A percentile compares a stretch with the other conserved stretches of the same genome.
Evolutionary conservation across 345 rosid genomes (phyloP).

Genomic region (Anastatica hierochuntica): DNA sequence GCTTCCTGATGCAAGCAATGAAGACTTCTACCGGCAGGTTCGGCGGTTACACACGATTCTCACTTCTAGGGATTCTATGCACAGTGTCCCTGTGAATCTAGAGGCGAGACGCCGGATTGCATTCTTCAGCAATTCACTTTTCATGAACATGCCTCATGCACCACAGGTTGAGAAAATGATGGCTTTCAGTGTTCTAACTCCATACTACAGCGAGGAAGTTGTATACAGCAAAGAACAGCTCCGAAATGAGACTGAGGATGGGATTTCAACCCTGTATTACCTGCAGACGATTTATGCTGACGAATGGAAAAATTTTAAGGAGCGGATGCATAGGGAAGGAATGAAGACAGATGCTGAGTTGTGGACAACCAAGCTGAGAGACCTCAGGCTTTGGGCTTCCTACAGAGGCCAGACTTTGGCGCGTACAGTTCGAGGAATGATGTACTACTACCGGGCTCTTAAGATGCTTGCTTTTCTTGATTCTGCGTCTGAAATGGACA

Average conservation of each 20-base stretch:
- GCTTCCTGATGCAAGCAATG: conserved; percentile 57
- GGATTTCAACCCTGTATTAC: conserved; percentile 78
- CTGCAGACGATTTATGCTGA: conserved; percentile 87
- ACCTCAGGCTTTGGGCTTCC: conserved; percentile 95
- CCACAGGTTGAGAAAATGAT: conserved; percentile 99
- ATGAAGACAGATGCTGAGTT: conserved; percentile 57
- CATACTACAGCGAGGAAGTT: conserved; percentile 88
- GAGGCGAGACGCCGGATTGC: conserved; percentile 96
- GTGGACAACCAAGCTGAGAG: conserved; percentile 70
- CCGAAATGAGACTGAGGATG: conserved; percentile 86
- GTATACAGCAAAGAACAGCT: conserved; percentile 84
- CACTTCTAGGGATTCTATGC: conserved; percentile 88
- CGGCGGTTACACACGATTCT: conserved; percentile 85
- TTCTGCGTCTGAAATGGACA: conserved; percentile 93
- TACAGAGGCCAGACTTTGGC: conserved; percentile 95
- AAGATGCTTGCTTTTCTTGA: conserved; percentile 93
- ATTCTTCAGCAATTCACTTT: conserved; percentile 90
- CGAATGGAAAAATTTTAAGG: conserved; percentile 89
- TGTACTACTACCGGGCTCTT: conserved; percentile 94
- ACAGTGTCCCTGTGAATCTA: conserved; percentile 64
- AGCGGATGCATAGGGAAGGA: conserved; percentile 88
- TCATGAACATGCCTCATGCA: conserved; percentile 98
- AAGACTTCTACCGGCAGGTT: conserved; percentile 72
- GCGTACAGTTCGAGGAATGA: conserved; percentile 97
- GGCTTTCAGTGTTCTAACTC: conserved; percentile 93